Evolutionary conservation across 768 basidiomycete genomes (phyloP), one percentile per base, ranked within the genome.

Genomic region (Amanita thiersii): DNA sequence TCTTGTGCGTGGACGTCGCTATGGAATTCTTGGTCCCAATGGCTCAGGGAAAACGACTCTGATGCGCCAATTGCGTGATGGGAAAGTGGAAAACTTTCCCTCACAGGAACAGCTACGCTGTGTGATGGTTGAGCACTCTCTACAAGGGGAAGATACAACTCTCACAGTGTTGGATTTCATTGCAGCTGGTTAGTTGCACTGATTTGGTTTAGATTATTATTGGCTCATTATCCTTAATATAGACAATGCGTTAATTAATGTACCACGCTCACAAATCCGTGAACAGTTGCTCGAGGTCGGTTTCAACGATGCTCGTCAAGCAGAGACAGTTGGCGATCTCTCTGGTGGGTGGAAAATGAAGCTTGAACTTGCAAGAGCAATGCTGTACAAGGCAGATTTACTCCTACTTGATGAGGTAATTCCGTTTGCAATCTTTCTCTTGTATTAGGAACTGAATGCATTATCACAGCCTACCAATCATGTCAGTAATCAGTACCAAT

Each of bases 311-410:
- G 73, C 68, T 35, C 75, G 88, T 45, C 93, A 97, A 64, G 64
- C 74, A 29, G 87, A 94, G 52, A 66, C 75, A 39, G 92, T 97
- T 46, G 90, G 86, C 36, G 83, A 87, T 30, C 69, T 97, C 47
- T 96, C 92, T 10, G 94, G 94, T 54, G 93, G 94, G 31, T 98
- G 93, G 93, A 98, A 98, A 69, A 97, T 98, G 93, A 96, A 96
- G 63, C 75, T 97, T 40, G 93, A 97, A 59, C 74, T 98, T 29
- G 91, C 90, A 5, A 71, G 93, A 50, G 94, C 93, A 9, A 98
- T 98, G 91, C 68, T 97, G 38, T 93, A 94, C 68, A 91, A 93
- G 52, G 93, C 87, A 8, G 86, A 88, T 62, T 67, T 88, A 25
- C 69, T 88, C 9, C 66, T 88, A 36, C 74, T 88, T n/a, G 86